A percentile compares a stretch with the other conserved stretches of the same genome.
Conservation (phyloP, 2,329 filamentous ascomycete species). For the Fusarium mexicanum region DNA sequence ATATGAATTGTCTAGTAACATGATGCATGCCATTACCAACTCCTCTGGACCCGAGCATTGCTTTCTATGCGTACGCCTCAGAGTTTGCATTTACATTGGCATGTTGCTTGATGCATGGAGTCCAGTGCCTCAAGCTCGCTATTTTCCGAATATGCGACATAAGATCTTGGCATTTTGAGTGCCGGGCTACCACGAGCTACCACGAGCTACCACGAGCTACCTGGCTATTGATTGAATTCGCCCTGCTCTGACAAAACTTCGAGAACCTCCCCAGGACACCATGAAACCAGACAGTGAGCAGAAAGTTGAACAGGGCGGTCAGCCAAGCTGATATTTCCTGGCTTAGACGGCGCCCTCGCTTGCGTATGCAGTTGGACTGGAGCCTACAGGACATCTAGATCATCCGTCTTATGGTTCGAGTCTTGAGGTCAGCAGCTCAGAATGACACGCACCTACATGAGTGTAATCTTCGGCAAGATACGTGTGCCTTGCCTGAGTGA, state of each 20-base stretch:
- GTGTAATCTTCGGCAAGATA: slow-evolving; percentile 17
- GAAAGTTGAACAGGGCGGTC: slow-evolving; percentile 28
- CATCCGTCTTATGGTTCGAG: slow-evolving; percentile 35
- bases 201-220: neutral
- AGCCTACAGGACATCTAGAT: slow-evolving; percentile 29
- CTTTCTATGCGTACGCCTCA: neutral
- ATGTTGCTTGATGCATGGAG: slow-evolving; percentile 4
- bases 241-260: slow-evolving; percentile 15
- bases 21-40: slow-evolving; percentile 3
- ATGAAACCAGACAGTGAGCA: neutral
- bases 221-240: slow-evolving; percentile 11
- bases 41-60: neutral
- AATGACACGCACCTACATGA: slow-evolving; percentile 19
- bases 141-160: slow-evolving; percentile 13
- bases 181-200: neutral
- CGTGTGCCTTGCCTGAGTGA: neutral
- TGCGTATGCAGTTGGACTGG: slow-evolving; percentile 27
- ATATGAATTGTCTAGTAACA: neutral
- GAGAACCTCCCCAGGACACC: slow-evolving; percentile 5
- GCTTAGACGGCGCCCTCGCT: slow-evolving; percentile 22
- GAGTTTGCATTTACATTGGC: slow-evolving; percentile 11
- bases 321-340: slow-evolving; percentile 29
- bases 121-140: slow-evolving; percentile 1
- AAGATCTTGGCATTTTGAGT: slow-evolving; percentile 15
- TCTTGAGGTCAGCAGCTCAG: slow-evolving; percentile 27